Evolutionary conservation across 495 filamentous ascomycete genomes (phyloP).

Genomic region (Cercophora samala): DNA sequence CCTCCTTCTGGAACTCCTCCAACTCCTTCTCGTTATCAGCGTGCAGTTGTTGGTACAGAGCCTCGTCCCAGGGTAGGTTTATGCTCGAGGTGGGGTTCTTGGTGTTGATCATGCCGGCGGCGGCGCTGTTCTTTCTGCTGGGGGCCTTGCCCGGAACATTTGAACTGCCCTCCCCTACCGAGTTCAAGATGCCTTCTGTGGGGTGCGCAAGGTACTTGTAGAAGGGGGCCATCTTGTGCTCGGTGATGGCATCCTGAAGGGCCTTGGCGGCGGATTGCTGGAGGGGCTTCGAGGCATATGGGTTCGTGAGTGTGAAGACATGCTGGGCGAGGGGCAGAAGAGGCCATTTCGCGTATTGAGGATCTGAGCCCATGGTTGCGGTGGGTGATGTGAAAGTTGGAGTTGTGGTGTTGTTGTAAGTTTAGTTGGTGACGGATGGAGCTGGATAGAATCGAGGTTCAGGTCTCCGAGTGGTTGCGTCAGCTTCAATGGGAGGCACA

Average conservation of each 20-base stretch:
- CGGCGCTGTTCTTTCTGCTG: conserved; percentile 57
- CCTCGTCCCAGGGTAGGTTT: conserved; percentile 83
- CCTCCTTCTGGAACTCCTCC: conserved; percentile 87
- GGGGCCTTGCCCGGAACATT: conserved; percentile 46
- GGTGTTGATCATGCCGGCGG: conserved; percentile 70
- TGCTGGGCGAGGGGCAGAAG: conserved; percentile 89
- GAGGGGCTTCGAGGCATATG: conserved; percentile 62
- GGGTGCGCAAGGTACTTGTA: conserved; percentile 96
- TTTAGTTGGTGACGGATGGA: not conserved
- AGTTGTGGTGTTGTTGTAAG: conserved; percentile 11
- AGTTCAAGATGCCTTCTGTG: conserved; percentile 83
- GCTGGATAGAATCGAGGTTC: not conserved
- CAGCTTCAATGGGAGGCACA: conserved; percentile 5
- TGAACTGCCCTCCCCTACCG: conserved; percentile 64
- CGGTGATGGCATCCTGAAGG: conserved; percentile 86
- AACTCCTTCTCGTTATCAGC: conserved; percentile 89
- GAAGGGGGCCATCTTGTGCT: conserved; percentile 94
- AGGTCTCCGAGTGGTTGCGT: not conserved
- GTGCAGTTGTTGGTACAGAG: conserved; percentile 77
- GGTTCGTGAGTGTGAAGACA: conserved; percentile 95
- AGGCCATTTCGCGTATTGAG: conserved; percentile 93
- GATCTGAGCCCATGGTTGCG: conserved; percentile 82
- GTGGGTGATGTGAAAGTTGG: conserved; percentile 9
- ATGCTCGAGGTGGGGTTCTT: conserved; percentile 58
- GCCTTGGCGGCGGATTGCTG: conserved; percentile 74